Base-by-base conservation (phyloP, 2,329 filamentous ascomycete genomes). In the Phaeosphaeriaceae sp. region DNA sequence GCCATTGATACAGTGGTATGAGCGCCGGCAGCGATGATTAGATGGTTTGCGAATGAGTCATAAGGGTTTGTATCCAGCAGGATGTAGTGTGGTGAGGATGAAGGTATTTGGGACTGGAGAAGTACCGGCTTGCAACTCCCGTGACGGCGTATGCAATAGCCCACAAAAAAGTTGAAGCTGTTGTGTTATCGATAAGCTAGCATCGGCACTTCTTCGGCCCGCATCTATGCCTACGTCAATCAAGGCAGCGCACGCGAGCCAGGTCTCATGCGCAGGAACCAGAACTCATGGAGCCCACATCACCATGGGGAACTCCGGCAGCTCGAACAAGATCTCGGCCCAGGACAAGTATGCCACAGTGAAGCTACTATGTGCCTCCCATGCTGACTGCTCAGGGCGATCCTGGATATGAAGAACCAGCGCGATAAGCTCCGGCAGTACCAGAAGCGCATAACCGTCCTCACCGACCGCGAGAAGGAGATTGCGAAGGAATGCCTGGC, bases 361-460 rank as follows among this genome's bases (percentile, higher is more conserved):
- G 10, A 6, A 11, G 7, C 13, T n/a, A 45, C 22, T 42, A 47
- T 47, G 25, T 45, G n/a, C 40, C 41, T 47, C 47, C 21, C 36
- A 19, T 45, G 47, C 63, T 69, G 44, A 68, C 51, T 33, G 6
- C 11, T 45, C 75, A 97, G 93, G 82, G 94, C 94, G 59, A 97
- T 98, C 79, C 90, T 98, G 73, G 93, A 98, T 81, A 91, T 98
- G 82, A 98, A 98, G 83, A 92, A 88, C 80, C 94, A 98, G 82
- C 93, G 95, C 78, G 95, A 99, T 84, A 96, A 93, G 79, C 89
- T 99, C 3, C 93, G 96, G 73, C 93, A 96, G 78, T 98, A 98
- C 82, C 94, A 97, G 79, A 90, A 91, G 72, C 91, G 91, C 71
- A 95, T 99, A 74, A 90, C 89, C 36, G 84, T 91, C 51, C 87